These are phyloP conservation scores for Fusarium secorum DNA, from an alignment of 2,329 filamentous ascomycete genomes.

Conservation along the genomic window DNA sequence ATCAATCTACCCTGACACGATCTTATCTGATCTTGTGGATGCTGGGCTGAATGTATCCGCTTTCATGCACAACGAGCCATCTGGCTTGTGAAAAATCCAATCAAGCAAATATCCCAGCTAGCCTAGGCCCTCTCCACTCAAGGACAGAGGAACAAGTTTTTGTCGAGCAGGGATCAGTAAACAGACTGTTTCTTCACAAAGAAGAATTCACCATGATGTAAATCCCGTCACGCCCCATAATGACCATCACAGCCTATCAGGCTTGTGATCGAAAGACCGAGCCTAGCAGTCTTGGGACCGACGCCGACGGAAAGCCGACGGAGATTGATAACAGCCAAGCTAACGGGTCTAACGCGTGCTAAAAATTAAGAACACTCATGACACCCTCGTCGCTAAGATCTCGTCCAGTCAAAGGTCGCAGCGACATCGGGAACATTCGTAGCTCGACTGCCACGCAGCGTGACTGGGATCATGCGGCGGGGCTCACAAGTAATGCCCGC, in stretches of 20 bases:
- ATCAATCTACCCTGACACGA: background rate
- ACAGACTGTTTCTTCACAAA: background rate
- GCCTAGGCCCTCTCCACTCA: fast-evolving
- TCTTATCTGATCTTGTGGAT: background rate
- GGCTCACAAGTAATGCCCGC: background rate
- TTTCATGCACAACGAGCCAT: background rate
- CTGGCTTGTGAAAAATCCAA: background rate
- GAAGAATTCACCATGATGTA: fast-evolving
- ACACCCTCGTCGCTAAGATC: background rate
- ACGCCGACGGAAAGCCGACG: background rate
- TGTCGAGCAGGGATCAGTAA: fast-evolving
- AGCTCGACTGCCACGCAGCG: background rate
- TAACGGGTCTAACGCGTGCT: background rate
- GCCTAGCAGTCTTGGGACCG: background rate
- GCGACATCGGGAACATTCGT: background rate
- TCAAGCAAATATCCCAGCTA: background rate
- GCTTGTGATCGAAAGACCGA: fast-evolving
- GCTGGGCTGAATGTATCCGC: background rate
- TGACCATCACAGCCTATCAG: background rate
- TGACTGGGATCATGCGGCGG: background rate
- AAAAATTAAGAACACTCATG: background rate
- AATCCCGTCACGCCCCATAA: fast-evolving
- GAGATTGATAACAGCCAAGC: background rate
- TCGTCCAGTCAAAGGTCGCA: background rate
- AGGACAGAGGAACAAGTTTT: background rate